Base-by-base conservation (phyloP, 2,329 filamentous ascomycete genomes). In the Zalaria obscura region DNA sequence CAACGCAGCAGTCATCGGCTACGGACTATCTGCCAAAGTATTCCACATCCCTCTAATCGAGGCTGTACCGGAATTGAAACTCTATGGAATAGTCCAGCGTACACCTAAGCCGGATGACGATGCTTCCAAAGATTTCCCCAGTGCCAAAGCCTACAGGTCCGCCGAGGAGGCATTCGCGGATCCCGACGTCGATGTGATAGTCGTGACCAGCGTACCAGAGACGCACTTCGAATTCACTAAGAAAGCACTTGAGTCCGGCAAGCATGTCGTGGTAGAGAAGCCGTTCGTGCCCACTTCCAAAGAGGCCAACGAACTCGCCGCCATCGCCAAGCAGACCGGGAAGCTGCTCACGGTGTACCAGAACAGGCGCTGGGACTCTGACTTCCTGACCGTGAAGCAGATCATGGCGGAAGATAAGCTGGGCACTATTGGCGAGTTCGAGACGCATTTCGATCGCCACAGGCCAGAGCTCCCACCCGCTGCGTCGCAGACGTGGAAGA, bases 21-120 rank as follows among this genome's bases (percentile, higher is more conserved):
- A 76, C 56, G 74, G 74, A 51, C 58, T 76, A 54, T 73, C 70
- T 42, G 83, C 84, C 61, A 88, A 87, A 57, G 70, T 82, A 63
- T 91, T 89, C 64, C 83, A 91, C 61, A 86, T 89, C 55, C 84
- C 83, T 47, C 83, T 87, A 62, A 72, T 91, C 61, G 65, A 66
- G 40, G 69, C 71, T 27, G 75, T 79, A 0, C 68, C 57, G 11
- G 45, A 77, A 5, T 66, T 73, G 41, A 76, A 69, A 40, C 74
- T 89, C 18, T 75, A 85, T 55, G 76, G 80, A 48, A 78, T 91
- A 50, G 79, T 89, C 27, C 84, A 91, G 61, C 77, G 84, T 45
- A 74, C 66, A 4, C 82, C 82, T 4, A 74, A 72, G 48, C 61
- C 72, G 2, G 65, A 69, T 40, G 72, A 80, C 57, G 80, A 83